These are phyloP conservation scores for Botryotinia convoluta DNA, from an alignment of 2,329 filamentous ascomycete genomes.

Conservation along the genomic window DNA sequence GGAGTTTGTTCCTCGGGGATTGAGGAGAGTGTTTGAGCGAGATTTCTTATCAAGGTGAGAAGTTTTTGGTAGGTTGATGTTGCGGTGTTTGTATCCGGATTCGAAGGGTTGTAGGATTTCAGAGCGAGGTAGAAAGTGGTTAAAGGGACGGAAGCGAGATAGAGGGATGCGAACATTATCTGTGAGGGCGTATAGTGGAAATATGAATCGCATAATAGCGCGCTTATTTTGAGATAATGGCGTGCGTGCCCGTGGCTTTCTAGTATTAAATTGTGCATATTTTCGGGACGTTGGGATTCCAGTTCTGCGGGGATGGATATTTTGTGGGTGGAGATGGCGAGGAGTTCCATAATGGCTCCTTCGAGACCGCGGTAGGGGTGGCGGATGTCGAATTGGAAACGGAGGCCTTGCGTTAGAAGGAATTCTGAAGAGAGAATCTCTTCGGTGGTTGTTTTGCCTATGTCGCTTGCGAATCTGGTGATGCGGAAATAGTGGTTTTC, in stretches of 20 bases:
- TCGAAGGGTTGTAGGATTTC: conserved; percentile 31
- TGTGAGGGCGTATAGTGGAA: conserved; percentile 94
- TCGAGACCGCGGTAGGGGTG: conserved; percentile 88
- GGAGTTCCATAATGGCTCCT: conserved; percentile 79
- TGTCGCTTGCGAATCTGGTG: conserved; percentile 64
- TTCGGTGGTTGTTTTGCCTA: conserved; percentile 70
- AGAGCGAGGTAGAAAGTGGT: conserved; percentile 35
- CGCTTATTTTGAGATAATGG: conserved; percentile 72
- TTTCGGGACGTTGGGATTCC: conserved; percentile 22
- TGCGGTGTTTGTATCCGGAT: conserved; percentile 4
- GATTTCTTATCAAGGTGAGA: not conserved
- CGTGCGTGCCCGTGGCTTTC: conserved; percentile 71
- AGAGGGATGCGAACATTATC: conserved; percentile 81
- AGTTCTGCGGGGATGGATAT: conserved; percentile 12
- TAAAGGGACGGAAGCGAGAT: conserved; percentile 69
- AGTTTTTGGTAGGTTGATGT: conserved; percentile 9
- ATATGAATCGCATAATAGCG: conserved; percentile 89
- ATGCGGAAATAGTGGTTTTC: conserved; percentile 69
- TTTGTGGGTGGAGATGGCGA: conserved; percentile 13
- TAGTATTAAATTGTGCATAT: conserved; percentile 45
- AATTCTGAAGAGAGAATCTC: conserved; percentile 90
- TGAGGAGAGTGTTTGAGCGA: conserved; percentile 4
- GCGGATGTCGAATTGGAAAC: conserved; percentile 89
- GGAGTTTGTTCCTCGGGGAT: conserved; percentile 26
- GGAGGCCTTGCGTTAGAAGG: conserved; percentile 83